Base-by-base conservation (phyloP, 768 basidiomycete genomes). In the Tricholoma furcatifolium region DNA sequence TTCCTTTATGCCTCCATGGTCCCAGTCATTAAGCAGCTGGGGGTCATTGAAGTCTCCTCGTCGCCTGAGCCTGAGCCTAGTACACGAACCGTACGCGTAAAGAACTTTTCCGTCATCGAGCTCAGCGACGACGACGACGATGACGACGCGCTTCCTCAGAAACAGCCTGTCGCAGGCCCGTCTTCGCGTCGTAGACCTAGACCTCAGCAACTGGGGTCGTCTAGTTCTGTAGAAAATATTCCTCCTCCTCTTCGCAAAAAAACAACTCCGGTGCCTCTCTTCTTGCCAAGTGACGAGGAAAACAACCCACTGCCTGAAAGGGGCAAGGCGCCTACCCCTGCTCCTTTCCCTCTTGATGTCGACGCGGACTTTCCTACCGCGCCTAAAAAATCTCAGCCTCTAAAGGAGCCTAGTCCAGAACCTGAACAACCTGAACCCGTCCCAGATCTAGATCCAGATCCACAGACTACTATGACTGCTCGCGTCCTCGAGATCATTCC, bases 401-500 rank as follows among this genome's bases (percentile, higher is more conserved):
- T 23, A 42, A 35, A 20, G 7, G 24, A 24, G 11, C 42, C 49
- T 8, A 34, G 20, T 14, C 30, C 56, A 2, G 53, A 41, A 6
- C 31, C 38, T n/a, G 35, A 45, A 6, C 23, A 11, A n/a, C n/a
- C n/a, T 17, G 38, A 48, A 6, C 39, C 38, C 30, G 39, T 31
- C n/a, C n/a, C n/a, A n/a, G n/a, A 11, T 43, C 51, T 2, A n/a
- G 55, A 53, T 6, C 58, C 59, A 8, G 64, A 66, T 21, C 64
- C 65, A 23, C 23, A 60, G 48, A 50, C 70, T 53, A 54, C 59
- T 50, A 53, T 48, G 55, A 51, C 85, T 27, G 74, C 79, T 1
- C 81, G 74, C 38, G 74, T 89, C 27, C 70, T 87, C 34, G 86
- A 88, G 60, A 78, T 91, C 41, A 65, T 90, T 11, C 89, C 89